A percentile compares a stretch with the other conserved stretches of the same genome.
Conservation (phyloP, 805 yeast species). For the Teunomyces aglyptinius region DNA sequence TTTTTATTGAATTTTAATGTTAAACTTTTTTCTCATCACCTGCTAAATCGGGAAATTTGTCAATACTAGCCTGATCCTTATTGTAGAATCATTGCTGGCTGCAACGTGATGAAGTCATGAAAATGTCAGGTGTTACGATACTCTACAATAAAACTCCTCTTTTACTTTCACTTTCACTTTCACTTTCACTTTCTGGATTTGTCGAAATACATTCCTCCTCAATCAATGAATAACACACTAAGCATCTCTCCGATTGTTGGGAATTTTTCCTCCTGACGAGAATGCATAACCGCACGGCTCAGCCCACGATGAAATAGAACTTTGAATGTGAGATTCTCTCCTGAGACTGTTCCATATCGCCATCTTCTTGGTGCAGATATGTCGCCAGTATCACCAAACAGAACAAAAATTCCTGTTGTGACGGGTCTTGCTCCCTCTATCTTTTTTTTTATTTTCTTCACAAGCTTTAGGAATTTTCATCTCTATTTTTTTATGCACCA, state of each 20-base stretch:
- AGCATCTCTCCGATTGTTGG: background rate
- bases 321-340: background rate
- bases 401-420: background rate
- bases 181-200: background rate
- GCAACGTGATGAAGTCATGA: background rate
- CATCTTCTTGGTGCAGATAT: too few relatives aligned
- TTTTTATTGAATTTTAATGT: background rate
- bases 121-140: background rate
- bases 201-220: too few relatives aligned
- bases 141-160: background rate
- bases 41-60: background rate
- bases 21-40: background rate
- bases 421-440: background rate
- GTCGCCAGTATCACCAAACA: too few relatives aligned
- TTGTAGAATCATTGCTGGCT: background rate
- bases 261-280: background rate
- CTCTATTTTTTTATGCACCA: background rate
- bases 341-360: background rate
- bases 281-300: too few relatives aligned
- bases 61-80: background rate
- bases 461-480: too few relatives aligned
- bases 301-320: background rate
- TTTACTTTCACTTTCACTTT: background rate
- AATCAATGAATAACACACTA: background rate
- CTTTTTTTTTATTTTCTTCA: background rate